Evolutionary conservation across 257 asterid genomes (phyloP), one percentile per base, ranked within the genome.

Genomic region (Capsicum chinense): DNA sequence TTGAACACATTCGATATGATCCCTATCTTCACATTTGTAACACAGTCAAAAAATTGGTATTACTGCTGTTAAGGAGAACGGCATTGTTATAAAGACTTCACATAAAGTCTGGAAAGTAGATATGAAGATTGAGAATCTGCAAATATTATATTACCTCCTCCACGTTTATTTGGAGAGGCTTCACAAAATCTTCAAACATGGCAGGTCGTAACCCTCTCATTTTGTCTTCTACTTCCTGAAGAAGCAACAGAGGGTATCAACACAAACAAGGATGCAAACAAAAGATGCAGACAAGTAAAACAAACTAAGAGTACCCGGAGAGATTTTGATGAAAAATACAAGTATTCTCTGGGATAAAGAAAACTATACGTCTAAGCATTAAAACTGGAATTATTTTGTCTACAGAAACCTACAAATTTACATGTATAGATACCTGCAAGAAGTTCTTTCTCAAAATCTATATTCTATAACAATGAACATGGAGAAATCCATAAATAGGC

Each of bases 141-240:
- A 16, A 68, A 58, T 69, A 69, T 62, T 54, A 85, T 66, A 73
- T 48, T 87, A 93, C 99, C 98, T 93, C 92, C 6, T 92, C 95
- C 85, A 87, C 86, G 92, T 92, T 88, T 85, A 93, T 92, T 89
- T 89, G 95, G 93, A 85, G 91, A 87, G 98, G 97, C 88, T 92
- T 92, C 88, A 88, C 97, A 88, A 92, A 93, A 90, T 97, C 99
- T 87, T 95, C 97, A 82, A 95, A 97, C 99, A 97, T 92, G 76
- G 90, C 80, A 14, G 96, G 97, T 3, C 94, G 89, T 83, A 92
- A 80, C 79, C 89, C 95, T 85, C 80, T 87, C 85, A 97, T 90
- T 89, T 83, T 93, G 88, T 91, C 97, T 88, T 93, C 93, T 82
- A 95, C 98, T 91, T 97, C 95, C 99, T 95, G 97, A 63, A 86